Conservation (phyloP, 768 basidiomycete genomes). For the Suillus ampliporus region DNA sequence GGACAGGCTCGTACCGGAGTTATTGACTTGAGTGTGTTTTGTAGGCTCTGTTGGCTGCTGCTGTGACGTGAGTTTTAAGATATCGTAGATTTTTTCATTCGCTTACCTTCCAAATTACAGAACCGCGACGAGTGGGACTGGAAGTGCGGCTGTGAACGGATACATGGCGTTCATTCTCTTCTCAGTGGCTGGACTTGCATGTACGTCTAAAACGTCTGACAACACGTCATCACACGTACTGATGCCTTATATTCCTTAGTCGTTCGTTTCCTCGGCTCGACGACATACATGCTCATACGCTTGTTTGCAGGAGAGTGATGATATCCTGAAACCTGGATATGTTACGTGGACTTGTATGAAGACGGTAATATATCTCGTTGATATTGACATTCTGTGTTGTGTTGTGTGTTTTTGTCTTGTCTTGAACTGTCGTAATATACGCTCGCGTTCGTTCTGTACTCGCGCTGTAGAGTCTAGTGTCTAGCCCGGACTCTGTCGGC, state of each 20-base stretch:
- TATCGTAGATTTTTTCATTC: slow-evolving; percentile 3
- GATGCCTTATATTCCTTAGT: slow-evolving; percentile 50
- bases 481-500: too few species aligned
- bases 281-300: slow-evolving; percentile 82
- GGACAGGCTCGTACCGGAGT: slow-evolving; percentile 2
- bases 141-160: slow-evolving; percentile 67
- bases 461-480: too few species aligned
- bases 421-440: background rate
- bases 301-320: slow-evolving; percentile 87
- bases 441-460: too few species aligned
- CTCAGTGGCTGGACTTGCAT: slow-evolving; percentile 85
- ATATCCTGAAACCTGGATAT: background rate
- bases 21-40: slow-evolving; percentile 18
- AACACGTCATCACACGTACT: background rate
- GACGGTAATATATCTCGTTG: background rate
- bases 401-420: background rate
- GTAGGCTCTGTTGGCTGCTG: slow-evolving; percentile 76
- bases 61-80: slow-evolving; percentile 61
- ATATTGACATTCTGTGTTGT: background rate
- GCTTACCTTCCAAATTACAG: slow-evolving; percentile 9
- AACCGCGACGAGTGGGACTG: slow-evolving; percentile 51
- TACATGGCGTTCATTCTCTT: slow-evolving; percentile 91
- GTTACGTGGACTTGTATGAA: slow-evolving; percentile 2
- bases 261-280: slow-evolving; percentile 83
- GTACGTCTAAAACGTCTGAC: slow-evolving; percentile 54